These are phyloP conservation scores for Tribonema minus DNA, from an alignment of 108 stramenopile species.

Conservation along the genomic window DNA sequence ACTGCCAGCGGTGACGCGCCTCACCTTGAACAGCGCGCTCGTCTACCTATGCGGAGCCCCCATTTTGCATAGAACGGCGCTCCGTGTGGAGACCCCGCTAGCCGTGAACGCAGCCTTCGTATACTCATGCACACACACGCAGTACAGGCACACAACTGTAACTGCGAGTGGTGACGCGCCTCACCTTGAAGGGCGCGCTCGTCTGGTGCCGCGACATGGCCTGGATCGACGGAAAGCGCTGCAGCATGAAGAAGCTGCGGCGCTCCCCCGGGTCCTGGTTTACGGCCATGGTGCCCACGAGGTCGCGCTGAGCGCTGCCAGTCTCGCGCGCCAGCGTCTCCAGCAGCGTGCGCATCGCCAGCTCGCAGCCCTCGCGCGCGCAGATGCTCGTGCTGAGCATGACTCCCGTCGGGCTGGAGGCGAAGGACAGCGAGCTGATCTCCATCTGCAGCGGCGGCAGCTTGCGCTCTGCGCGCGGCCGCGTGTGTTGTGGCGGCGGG, in stretches of 20 bases:
- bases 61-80: no score
- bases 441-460: constrained; percentile 20
- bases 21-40: constrained; percentile 20
- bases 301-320: neutral
- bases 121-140: no score
- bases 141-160: no score
- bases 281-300: constrained; percentile 20
- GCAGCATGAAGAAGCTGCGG: constrained; percentile 33
- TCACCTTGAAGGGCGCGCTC: constrained; percentile 26
- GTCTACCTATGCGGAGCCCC: no score
- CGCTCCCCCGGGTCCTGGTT: constrained; percentile 45
- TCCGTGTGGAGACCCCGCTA: no score
- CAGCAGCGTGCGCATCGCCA: constrained; percentile 16
- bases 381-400: constrained; percentile 31
- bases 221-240: constrained; percentile 22
- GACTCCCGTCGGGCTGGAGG: constrained; percentile 5
- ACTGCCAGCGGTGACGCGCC: no score
- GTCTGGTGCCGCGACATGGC: constrained; percentile 27
- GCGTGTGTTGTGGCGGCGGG: no score
- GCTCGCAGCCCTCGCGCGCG: constrained; percentile 13
- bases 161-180: no score
- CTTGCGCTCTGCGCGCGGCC: neutral
- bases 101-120: no score
- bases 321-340: constrained; percentile 19
- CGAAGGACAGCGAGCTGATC: constrained; percentile 22